These are phyloP conservation scores for Crithidia brevicula DNA, from an alignment of 208 protist genomes.

Conservation along the genomic window DNA sequence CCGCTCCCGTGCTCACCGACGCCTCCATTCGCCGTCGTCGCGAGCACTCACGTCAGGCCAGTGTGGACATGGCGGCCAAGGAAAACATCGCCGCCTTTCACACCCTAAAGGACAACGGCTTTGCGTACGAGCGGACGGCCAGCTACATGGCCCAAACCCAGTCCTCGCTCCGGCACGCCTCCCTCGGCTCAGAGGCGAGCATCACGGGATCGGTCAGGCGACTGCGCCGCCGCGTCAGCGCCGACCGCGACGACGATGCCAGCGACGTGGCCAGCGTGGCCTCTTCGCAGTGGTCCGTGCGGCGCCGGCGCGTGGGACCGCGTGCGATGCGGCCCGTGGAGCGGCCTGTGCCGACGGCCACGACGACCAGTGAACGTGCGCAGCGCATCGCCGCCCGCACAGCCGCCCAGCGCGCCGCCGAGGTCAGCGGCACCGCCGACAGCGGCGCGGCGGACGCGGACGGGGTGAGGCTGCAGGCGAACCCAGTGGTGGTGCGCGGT, in stretches of 20 bases:
- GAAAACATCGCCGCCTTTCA: not conserved
- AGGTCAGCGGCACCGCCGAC: not conserved
- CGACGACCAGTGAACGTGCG: conserved; percentile 5
- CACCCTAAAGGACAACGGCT: not conserved
- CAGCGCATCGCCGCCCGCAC: conserved; percentile 15
- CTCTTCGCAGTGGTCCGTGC: conserved; percentile 19
- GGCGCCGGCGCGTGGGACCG: conserved; percentile 1
- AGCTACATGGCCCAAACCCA: conserved; percentile 21
- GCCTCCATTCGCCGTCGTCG: conserved; percentile 1
- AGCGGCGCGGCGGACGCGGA: not conserved
- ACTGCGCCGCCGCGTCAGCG: not conserved
- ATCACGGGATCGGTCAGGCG: not conserved
- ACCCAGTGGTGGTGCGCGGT: conserved; percentile 1
- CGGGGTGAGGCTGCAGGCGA: not conserved
- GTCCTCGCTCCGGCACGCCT: conserved; percentile 20
- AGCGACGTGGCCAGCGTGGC: conserved; percentile 12
- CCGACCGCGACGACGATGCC: not conserved
- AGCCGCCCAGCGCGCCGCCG: not conserved
- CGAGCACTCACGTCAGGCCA: conserved; percentile 19
- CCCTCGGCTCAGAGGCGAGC: conserved; percentile 8
- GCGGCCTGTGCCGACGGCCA: not conserved
- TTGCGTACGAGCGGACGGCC: conserved; percentile 3
- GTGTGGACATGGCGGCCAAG: conserved; percentile 1
- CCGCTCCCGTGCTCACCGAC: conserved; percentile 7
- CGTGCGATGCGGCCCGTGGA: not conserved